These are phyloP conservation scores for Pseudoneurospora amorphoporcata DNA, from an alignment of 495 filamentous ascomycete species.

Conservation along the genomic window DNA sequence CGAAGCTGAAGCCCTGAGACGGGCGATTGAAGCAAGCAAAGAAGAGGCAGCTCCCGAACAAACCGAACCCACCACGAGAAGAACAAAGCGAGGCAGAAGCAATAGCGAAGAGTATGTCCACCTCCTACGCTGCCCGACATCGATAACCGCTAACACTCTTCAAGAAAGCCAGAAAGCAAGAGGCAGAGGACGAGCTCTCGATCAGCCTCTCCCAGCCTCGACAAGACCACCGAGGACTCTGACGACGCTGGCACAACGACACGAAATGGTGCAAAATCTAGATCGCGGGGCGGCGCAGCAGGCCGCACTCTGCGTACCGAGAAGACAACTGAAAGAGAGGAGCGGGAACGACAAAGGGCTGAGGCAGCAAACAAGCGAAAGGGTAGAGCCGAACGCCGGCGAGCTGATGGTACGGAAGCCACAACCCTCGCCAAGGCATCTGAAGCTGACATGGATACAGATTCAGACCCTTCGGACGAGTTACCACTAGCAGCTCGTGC, in stretches of 20 bases:
- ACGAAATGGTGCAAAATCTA: constrained; percentile 46
- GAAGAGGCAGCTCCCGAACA: constrained; percentile 45
- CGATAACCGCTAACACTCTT: constrained; percentile 4
- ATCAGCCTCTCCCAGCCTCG: constrained; percentile 46
- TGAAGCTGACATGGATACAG: constrained; percentile 30
- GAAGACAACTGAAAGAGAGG: constrained; percentile 51
- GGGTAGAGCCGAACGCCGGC: constrained; percentile 58
- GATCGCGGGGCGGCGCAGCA: constrained; percentile 47
- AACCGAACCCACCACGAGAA: constrained; percentile 41
- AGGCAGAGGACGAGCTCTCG: constrained; percentile 68
- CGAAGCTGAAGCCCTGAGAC: constrained; percentile 79
- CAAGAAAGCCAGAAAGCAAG: constrained; percentile 44
- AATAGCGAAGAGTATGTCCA: constrained; percentile 80
- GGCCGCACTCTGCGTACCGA: constrained; percentile 63
- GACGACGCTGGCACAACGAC: constrained; percentile 52
- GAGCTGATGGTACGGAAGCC: constrained; percentile 58
- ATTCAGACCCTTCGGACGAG: constrained; percentile 53
- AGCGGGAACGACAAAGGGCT: constrained; percentile 54
- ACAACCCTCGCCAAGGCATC: constrained; percentile 13
- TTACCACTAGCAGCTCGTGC: constrained; percentile 36
- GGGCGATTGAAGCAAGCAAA: constrained; percentile 93
- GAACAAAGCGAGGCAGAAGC: constrained; percentile 75
- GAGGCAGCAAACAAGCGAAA: constrained; percentile 69
- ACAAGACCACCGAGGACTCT: constrained; percentile 47
- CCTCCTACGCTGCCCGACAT: background rate